Percentiles rank a stretch among this genome's conserved stretches.
These are phyloP conservation scores for Yarrowia phangngaensis DNA, from an alignment of 805 yeast species.

Conservation along the genomic window DNA sequence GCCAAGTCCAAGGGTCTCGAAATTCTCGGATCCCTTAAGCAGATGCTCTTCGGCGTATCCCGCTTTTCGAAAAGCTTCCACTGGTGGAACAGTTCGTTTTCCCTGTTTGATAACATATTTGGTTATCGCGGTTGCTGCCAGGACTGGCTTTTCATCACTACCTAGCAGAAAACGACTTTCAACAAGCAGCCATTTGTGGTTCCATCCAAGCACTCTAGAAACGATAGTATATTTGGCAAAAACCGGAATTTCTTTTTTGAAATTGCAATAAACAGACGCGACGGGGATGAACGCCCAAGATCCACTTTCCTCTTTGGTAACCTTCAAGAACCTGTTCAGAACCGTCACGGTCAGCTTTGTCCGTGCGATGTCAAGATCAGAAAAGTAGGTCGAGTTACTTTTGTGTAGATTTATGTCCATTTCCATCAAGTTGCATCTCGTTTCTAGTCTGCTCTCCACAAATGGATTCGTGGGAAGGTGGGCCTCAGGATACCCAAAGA, in stretches of 20 bases:
- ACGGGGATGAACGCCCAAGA: constrained; percentile 67
- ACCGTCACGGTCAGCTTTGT: constrained; percentile 54
- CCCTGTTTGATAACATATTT: constrained; percentile 80
- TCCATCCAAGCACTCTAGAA: constrained; percentile 73
- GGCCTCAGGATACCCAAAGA: constrained; percentile 2
- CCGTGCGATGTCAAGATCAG: constrained; percentile 76
- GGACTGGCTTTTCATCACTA: constrained; percentile 38
- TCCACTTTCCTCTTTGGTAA: constrained; percentile 42
- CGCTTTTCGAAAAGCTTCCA: constrained; percentile 51
- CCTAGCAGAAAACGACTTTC: constrained; percentile 55
- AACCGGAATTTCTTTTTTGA: constrained; percentile 69
- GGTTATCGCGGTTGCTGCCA: constrained; percentile 62
- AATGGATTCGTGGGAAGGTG: constrained; percentile 39
- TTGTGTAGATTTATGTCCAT: constrained; percentile 86
- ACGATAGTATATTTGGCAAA: constrained; percentile 55
- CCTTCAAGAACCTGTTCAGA: constrained; percentile 54
- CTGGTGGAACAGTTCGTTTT: constrained; percentile 69
- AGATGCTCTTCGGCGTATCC: constrained; percentile 53
- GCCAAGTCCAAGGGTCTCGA: constrained; percentile 29
- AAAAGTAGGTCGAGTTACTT: constrained; percentile 78
- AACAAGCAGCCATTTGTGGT: constrained; percentile 78
- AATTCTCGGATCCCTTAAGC: constrained; percentile 32
- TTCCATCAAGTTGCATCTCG: constrained; percentile 71
- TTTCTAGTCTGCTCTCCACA: constrained; percentile 43
- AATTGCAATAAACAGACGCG: constrained; percentile 64